These are phyloP conservation scores for Fusarium agapanthi DNA, from an alignment of 2,329 filamentous ascomycete genomes.

Conservation along the genomic window DNA sequence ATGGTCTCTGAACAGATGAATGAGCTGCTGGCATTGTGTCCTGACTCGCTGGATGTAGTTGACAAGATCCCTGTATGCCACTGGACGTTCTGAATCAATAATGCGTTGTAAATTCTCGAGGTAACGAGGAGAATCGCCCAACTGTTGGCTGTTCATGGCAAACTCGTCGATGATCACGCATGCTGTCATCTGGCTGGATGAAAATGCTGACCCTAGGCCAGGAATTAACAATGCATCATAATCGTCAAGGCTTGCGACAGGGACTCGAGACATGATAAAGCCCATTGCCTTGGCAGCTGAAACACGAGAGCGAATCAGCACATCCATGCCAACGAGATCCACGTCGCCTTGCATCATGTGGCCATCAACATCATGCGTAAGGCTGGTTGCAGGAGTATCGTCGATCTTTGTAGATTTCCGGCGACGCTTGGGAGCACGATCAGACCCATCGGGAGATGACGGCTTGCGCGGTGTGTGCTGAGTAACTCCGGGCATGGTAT, in stretches of 20 bases:
- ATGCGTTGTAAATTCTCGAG: constrained; percentile 74
- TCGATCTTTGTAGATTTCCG: constrained; percentile 87
- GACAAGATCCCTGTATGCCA: constrained; percentile 87
- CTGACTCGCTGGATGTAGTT: constrained; percentile 89
- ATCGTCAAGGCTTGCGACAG: constrained; percentile 66
- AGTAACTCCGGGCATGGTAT: constrained; percentile 63
- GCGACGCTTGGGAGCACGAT: constrained; percentile 77
- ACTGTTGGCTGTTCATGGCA: constrained; percentile 65
- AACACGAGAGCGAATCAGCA: constrained; percentile 88
- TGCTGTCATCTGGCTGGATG: constrained; percentile 85
- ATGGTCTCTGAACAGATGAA: constrained; percentile 91
- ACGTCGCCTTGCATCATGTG: constrained; percentile 98
- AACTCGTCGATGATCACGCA: constrained; percentile 91
- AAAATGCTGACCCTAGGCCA: constrained; percentile 75
- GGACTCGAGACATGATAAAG: constrained; percentile 80
- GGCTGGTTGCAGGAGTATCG: constrained; percentile 66
- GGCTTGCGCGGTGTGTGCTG: constrained; percentile 56
- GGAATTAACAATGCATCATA: constrained; percentile 73
- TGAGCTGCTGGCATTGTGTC: constrained; percentile 87
- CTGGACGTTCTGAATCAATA: constrained; percentile 82
- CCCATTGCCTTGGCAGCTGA: constrained; percentile 88
- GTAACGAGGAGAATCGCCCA: constrained; percentile 61
- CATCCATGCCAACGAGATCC: constrained; percentile 90
- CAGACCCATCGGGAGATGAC: constrained; percentile 62
- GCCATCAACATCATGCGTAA: constrained; percentile 95